Evolutionary conservation across 805 yeast genomes (phyloP).

Genomic region (Soucietia sequanensis): DNA sequence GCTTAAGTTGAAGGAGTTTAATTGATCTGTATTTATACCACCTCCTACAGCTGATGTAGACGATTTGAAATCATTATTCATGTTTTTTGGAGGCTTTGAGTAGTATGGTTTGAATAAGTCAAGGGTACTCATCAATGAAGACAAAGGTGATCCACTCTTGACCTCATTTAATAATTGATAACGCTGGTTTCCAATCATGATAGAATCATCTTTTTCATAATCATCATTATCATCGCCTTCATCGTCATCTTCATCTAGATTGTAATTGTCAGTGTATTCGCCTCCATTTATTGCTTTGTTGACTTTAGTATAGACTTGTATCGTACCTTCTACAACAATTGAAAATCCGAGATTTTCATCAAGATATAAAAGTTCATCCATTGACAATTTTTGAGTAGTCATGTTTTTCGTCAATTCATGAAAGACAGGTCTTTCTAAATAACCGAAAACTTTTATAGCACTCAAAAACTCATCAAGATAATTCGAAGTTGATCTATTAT

Average conservation of each 20-base stretch:
- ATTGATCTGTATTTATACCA: not conserved
- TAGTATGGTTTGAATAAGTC: constrained; percentile 53
- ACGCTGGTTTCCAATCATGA: constrained; percentile 53
- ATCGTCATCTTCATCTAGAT: constrained; percentile 13
- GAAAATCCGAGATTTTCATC: constrained; percentile 82
- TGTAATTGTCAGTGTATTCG: not conserved
- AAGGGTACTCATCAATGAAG: constrained; percentile 77
- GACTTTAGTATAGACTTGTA: constrained; percentile 71
- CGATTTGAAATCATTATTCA: no score
- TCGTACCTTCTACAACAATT: constrained; percentile 87
- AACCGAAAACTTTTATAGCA: constrained; percentile 93
- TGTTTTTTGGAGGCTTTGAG: constrained; percentile 3
- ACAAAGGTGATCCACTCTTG: constrained; percentile 78
- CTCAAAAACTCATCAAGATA: constrained; percentile 86
- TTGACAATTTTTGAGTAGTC: constrained; percentile 80
- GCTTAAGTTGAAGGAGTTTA: not conserved
- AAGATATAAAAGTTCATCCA: constrained; percentile 72
- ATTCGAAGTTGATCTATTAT: constrained; percentile 47
- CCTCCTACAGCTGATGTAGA: constrained; percentile 8
- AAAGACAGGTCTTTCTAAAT: constrained; percentile 84
- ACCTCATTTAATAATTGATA: constrained; percentile 79
- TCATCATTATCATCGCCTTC: constrained; percentile 25
- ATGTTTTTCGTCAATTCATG: constrained; percentile 89
- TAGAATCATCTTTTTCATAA: constrained; percentile 37
- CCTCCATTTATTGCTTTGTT: constrained; percentile 10